Conservation (phyloP, 2,329 filamentous ascomycete species). For the Exserohilum rostratum region DNA sequence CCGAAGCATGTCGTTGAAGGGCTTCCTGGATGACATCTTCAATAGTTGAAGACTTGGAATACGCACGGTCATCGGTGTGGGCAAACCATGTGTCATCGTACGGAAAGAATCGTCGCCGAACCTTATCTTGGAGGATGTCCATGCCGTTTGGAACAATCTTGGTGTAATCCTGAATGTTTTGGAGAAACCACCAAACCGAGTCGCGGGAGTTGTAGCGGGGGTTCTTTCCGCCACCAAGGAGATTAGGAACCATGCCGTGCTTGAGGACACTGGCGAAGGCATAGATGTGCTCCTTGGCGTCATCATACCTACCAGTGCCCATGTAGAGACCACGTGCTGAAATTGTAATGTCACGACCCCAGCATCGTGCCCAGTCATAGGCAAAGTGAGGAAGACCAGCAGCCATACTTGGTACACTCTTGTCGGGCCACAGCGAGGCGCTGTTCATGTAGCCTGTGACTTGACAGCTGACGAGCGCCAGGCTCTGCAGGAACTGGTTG, state of each 20-base stretch:
- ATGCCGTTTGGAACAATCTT: conserved; percentile 79
- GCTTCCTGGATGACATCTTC: conserved; percentile 92
- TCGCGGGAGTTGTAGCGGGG: conserved; percentile 96
- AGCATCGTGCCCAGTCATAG: conserved; percentile 92
- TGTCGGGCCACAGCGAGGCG: conserved; percentile 86
- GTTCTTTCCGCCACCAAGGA: conserved; percentile 81
- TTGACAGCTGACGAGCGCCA: conserved; percentile 91
- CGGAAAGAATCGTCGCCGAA: conserved; percentile 85
- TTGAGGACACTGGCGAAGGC: conserved; percentile 96
- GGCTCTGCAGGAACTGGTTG: conserved; percentile 85
- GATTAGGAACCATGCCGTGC: conserved; percentile 97
- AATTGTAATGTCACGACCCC: conserved; percentile 97
- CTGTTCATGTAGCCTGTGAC: conserved; percentile 88
- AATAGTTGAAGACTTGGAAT: conserved; percentile 81
- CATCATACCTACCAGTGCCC: conserved; percentile 83
- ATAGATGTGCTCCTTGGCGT: conserved; percentile 91
- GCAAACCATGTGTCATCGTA: conserved; percentile 97
- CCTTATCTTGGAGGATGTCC: conserved; percentile 74
- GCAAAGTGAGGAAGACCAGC: conserved; percentile 95
- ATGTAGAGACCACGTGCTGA: conserved; percentile 90
- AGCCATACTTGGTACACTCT: conserved; percentile 82
- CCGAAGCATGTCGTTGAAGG: conserved; percentile 86
- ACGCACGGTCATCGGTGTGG: conserved; percentile 79
- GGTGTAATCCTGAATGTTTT: conserved; percentile 92
- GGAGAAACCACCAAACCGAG: conserved; percentile 97